Base-by-base conservation (phyloP, 1,284 basidiomycete species). In the Golubevia sp. region DNA sequence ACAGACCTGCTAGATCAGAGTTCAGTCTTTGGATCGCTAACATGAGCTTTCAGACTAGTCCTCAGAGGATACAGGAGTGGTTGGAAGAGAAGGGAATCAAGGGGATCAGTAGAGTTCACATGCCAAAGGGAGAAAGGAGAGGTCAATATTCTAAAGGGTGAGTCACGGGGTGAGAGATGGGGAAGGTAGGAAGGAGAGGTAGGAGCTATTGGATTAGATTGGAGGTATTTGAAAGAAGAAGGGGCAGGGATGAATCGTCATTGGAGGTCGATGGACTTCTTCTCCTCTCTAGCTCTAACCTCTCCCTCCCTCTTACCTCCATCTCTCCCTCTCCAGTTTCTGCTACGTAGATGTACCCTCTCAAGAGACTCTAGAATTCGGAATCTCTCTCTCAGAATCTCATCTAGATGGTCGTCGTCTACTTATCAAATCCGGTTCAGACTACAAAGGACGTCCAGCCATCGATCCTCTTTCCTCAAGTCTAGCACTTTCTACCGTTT, bases 241-340 rank as follows among this genome's bases (percentile, higher is more conserved):
- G n/a, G n/a, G n/a, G n/a, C n/a, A n/a, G n/a, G n/a, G n/a, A n/a
- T 7, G 96, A 99, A 82, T 87, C 89, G 34, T 89, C 89, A 52
- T 86, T 98, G 5, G 89, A 94, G 50, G 95, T 96, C 1, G 87
- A 97, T 62, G 90, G 90, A 62, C 85, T 99, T 26, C 88, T 99
- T 56, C 97, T 99, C 74, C 99, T 99, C 87, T 90, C 92, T 69
- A 94, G 94, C 90, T 63, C 55, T 62, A 81, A 78, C 69, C 84
- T 75, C 58, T n/a, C n/a, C n/a, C 11, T 34, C 30, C 11, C 30
- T 34, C 30, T 3, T 5, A 34, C 11, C 30, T n/a, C n/a, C n/a
- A 34, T 11, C 30, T 34, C 11, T 34, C 30, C 30, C 11, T 34
- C 30, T 34, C 30, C 38, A 76, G 77, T 1, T 82, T 80, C 55